Conservation (phyloP, 2,329 filamentous ascomycete genomes). For the Aspergillus calidoustus region DNA sequence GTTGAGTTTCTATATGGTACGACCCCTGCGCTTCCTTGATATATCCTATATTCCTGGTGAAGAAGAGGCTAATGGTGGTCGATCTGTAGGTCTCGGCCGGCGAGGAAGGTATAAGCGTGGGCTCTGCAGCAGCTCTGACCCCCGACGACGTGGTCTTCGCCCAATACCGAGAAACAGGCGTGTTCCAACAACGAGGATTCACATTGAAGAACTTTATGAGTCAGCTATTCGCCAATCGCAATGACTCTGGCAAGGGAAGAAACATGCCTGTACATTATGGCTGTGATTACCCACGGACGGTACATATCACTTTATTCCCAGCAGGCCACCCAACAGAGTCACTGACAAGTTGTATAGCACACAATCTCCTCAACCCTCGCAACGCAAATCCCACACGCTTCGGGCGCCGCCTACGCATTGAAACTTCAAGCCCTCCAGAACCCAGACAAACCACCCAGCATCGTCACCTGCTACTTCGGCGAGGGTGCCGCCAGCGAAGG, state of each 20-base stretch:
- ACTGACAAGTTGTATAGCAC: conserved; percentile 65
- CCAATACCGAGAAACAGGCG: conserved; percentile 92
- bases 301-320: conserved; percentile 38
- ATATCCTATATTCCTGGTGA: neutral
- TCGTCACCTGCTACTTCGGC: conserved; percentile 85
- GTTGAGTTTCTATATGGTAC: conserved; percentile 94
- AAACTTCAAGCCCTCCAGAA: conserved; percentile 79
- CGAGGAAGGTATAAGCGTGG: conserved; percentile 92
- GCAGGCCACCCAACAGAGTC: no score
- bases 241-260: conserved; percentile 78
- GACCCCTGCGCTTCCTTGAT: neutral
- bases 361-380: conserved; percentile 85
- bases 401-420: conserved; percentile 83
- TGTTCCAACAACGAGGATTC: conserved; percentile 88
- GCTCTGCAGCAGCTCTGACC: conserved; percentile 81
- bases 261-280: conserved; percentile 99
- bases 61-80: neutral
- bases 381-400: conserved; percentile 86
- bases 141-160: conserved; percentile 88
- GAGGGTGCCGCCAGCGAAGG: conserved; percentile 90
- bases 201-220: conserved; percentile 90
- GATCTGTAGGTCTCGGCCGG: conserved; percentile 70
- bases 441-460: conserved; percentile 67
- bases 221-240: conserved; percentile 85
- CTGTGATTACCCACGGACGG: conserved; percentile 79